A percentile compares a stretch with the other conserved stretches of the same genome.
Evolutionary conservation across 2,329 filamentous ascomycete species (phyloP).

Genomic region (Aotearoamyces nothofagi): DNA sequence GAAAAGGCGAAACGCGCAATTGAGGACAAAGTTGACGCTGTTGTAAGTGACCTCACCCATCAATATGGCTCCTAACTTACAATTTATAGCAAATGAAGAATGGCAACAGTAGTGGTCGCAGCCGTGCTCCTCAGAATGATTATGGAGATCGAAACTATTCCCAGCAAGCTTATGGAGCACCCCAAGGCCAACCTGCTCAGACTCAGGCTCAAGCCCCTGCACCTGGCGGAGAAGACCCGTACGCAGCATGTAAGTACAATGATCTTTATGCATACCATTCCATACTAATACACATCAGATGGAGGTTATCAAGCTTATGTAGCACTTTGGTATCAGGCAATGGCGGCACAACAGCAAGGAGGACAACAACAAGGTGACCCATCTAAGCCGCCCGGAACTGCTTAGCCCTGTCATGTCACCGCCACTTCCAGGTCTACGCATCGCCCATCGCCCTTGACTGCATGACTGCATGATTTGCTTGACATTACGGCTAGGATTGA

Average conservation of each 20-base stretch:
- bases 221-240: conserved; percentile 45
- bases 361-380: conserved; percentile 20
- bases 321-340: conserved; percentile 65
- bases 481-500: conserved; percentile 14
- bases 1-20: conserved; percentile 70
- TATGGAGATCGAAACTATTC: conserved; percentile 37
- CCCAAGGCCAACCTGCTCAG: conserved; percentile 27
- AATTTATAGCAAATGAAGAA: conserved; percentile 33
- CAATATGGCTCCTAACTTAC: conserved; percentile 8
- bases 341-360: conserved; percentile 29
- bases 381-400: conserved; percentile 25
- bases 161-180: conserved; percentile 29
- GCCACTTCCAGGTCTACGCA: conserved; percentile 11
- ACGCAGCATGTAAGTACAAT: conserved; percentile 55
- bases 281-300: too few relatives aligned
- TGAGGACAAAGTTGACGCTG: conserved; percentile 82
- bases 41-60: conserved; percentile 40
- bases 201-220: conserved; percentile 24
- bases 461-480: conserved; percentile 19
- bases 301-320: conserved; percentile 73
- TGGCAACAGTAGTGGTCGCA: conserved; percentile 28
- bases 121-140: conserved; percentile 31
- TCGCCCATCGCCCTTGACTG: conserved; percentile 15
- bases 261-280: conserved; percentile 8
- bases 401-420: conserved; percentile 13